Evolutionary conservation across 2,329 filamentous ascomycete genomes (phyloP).

Genomic region (Microcyclosporella mali): DNA sequence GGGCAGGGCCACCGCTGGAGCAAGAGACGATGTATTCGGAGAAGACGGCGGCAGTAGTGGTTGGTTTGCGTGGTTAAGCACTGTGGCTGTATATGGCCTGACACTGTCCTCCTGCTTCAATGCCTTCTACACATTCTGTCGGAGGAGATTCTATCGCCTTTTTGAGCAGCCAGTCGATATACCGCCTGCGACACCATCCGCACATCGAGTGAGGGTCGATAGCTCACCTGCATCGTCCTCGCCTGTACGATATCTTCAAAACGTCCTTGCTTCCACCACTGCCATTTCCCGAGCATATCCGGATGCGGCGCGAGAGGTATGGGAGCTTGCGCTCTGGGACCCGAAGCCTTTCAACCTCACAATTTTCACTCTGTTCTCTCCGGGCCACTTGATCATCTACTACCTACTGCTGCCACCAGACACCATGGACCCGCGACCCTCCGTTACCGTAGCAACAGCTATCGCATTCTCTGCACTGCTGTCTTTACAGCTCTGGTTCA

Average conservation of each 20-base stretch:
- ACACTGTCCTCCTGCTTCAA: constrained; percentile 64
- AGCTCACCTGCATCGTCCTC: constrained; percentile 73
- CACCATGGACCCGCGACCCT: constrained; percentile 70
- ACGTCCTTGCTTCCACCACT: constrained; percentile 58
- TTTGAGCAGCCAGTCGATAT: constrained; percentile 82
- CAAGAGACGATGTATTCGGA: constrained; percentile 74
- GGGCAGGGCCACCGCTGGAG: constrained; percentile 36
- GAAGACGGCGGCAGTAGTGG: constrained; percentile 45
- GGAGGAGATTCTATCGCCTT: constrained; percentile 79
- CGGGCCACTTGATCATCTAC: constrained; percentile 86
- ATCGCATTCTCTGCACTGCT: constrained; percentile 69
- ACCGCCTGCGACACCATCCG: constrained; percentile 72
- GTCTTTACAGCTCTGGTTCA: constrained; percentile 66
- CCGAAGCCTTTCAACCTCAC: constrained; percentile 76
- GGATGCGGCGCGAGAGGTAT: constrained; percentile 76
- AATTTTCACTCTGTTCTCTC: constrained; percentile 86
- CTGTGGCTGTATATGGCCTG: constrained; percentile 65
- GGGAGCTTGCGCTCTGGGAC: constrained; percentile 93
- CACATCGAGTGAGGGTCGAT: constrained; percentile 79
- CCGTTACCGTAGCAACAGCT: constrained; percentile 76
- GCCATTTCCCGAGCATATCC: constrained; percentile 82
- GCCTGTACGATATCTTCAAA: constrained; percentile 68
- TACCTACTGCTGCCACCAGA: constrained; percentile 77
- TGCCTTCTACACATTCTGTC: constrained; percentile 71
- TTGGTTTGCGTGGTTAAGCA: constrained; percentile 59